phyloP scores from a whole-genome alignment of 2,329 filamentous ascomycete genomes.

The Aureobasidium sp. region DNA sequence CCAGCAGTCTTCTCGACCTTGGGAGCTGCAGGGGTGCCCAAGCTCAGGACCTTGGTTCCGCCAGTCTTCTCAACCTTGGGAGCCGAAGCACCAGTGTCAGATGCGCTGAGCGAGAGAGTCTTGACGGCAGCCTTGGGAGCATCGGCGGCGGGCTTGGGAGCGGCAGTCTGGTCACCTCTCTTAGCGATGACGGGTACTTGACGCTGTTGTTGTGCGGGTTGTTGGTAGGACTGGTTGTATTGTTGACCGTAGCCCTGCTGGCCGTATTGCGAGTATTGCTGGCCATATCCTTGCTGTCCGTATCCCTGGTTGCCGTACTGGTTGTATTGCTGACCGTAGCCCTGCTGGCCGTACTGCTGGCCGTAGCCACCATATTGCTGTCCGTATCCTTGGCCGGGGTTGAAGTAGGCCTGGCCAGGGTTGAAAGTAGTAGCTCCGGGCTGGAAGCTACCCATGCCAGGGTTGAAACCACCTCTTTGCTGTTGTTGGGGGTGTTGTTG shows the following conservation, averaged over 20 bases:
- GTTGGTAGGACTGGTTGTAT: constrained; percentile 31
- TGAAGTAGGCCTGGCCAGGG: constrained; percentile 29
- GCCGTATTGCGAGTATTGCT: constrained; percentile 18
- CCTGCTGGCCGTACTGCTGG: constrained; percentile 17
- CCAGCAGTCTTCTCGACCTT: constrained; percentile 43
- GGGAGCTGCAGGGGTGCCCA: constrained; percentile 39
- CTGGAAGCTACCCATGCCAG: constrained; percentile 21
- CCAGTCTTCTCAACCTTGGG: constrained; percentile 47
- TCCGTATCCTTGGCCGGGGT: constrained; percentile 23
- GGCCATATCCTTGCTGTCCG: constrained; percentile 21
- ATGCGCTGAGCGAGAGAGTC: constrained; percentile 48
- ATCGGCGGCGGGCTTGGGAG: constrained; percentile 40
- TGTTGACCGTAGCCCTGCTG: constrained; percentile 21
- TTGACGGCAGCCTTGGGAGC: constrained; percentile 44
- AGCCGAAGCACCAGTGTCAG: constrained; percentile 37
- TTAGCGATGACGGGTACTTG: constrained; percentile 56
- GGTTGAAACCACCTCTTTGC: constrained; percentile 19
- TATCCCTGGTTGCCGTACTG: constrained; percentile 29
- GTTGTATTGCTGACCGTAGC: constrained; percentile 18
- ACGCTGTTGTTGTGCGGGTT: constrained; percentile 33
- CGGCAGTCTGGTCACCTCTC: constrained; percentile 43
- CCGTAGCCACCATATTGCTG: constrained; percentile 24
- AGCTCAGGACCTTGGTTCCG: constrained; percentile 63
- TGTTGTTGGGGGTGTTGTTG: not conserved
- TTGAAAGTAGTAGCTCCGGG: constrained; percentile 29